These are phyloP conservation scores for Didymosphaeria variabile DNA, from an alignment of 2,329 filamentous ascomycete genomes.

Conservation along the genomic window DNA sequence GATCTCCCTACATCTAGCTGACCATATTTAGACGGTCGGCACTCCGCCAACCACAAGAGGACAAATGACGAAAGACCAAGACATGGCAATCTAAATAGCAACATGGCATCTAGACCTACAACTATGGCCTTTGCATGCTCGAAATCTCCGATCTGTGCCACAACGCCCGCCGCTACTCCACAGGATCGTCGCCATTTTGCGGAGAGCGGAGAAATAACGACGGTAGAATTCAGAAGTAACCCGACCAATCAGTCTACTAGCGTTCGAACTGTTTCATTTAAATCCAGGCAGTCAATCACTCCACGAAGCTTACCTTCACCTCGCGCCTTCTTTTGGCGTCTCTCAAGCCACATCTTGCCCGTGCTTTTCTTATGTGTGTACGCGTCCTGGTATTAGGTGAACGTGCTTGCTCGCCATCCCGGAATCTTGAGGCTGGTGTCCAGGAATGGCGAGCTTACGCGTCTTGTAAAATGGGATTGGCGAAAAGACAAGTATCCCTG, in stretches of 20 bases:
- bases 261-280: conserved; percentile 1
- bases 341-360: background rate
- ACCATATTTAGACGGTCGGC: background rate
- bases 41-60: background rate
- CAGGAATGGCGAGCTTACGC: background rate
- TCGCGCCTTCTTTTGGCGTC: background rate
- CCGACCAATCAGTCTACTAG: conserved; percentile 4
- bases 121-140: background rate
- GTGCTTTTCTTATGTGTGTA: background rate
- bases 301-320: conserved; percentile 8
- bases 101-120: background rate
- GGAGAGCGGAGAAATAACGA: conserved; percentile 12
- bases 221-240: conserved; percentile 10
- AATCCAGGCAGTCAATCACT: conserved; percentile 2
- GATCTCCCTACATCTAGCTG: background rate
- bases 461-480: background rate
- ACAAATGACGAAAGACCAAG: background rate
- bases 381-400: conserved; percentile 1
- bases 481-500: background rate
- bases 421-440: background rate
- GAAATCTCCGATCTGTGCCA: background rate
- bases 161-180: conserved; percentile 2
- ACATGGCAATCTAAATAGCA: background rate
- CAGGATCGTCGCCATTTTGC: background rate
- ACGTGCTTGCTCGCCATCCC: conserved; percentile 4